These are phyloP conservation scores for Calonectria naviculata DNA, from an alignment of 2,329 filamentous ascomycete genomes.

Conservation along the genomic window DNA sequence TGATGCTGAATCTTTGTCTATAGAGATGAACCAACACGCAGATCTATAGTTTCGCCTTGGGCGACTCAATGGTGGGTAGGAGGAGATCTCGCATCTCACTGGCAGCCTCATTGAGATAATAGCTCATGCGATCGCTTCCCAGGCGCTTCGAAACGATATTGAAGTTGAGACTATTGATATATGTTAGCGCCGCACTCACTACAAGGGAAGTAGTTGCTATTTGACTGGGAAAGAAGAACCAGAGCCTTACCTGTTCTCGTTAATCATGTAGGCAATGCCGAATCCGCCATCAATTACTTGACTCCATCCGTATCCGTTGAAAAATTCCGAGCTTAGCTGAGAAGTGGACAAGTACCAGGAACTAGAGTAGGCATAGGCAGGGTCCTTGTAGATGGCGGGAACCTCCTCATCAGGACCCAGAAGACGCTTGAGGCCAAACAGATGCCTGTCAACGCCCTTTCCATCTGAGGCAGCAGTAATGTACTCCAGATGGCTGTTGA, in stretches of 20 bases:
- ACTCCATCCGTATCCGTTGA: constrained; percentile 99
- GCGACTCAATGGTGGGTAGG: constrained; percentile 79
- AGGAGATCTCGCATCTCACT: constrained; percentile 90
- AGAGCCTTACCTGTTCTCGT: constrained; percentile 84
- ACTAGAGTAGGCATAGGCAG: constrained; percentile 83
- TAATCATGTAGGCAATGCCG: constrained; percentile 99
- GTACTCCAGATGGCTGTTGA: constrained; percentile 88
- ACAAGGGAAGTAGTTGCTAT: too few relatives aligned
- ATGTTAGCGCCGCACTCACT: constrained; percentile 28
- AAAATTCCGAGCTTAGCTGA: constrained; percentile 95
- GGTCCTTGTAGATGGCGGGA: constrained; percentile 87
- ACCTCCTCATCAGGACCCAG: constrained; percentile 83
- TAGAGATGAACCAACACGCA: background rate
- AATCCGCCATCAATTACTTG: constrained; percentile 97
- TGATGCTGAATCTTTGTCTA: constrained; percentile 12
- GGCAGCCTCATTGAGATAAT: constrained; percentile 95
- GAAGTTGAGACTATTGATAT: constrained; percentile 84
- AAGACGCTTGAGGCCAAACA: constrained; percentile 97
- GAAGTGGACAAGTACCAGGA: constrained; percentile 92
- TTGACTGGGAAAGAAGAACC: background rate
- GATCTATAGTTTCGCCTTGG: constrained; percentile 87
- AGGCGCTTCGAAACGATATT: constrained; percentile 96
- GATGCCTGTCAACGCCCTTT: constrained; percentile 92
- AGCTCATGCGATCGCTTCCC: constrained; percentile 92
- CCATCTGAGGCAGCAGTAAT: constrained; percentile 90